Conservation (phyloP, 2,329 filamentous ascomycete genomes). For the Aspergillus arachidicola region DNA sequence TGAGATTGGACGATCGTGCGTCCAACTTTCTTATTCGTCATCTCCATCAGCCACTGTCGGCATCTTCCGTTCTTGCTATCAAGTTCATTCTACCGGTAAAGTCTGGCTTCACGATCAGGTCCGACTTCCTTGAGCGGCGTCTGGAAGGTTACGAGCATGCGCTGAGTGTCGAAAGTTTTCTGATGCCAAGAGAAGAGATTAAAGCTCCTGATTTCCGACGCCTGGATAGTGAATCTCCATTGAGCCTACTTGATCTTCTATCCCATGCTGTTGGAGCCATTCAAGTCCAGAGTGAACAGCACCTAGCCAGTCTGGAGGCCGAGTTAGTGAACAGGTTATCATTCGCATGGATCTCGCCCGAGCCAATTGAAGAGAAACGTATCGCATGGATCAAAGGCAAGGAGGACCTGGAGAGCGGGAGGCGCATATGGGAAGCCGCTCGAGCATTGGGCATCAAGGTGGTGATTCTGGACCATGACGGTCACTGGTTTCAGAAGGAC, state of each 20-base stretch:
- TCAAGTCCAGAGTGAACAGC: slow-evolving; percentile 2
- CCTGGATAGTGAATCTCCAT: background rate
- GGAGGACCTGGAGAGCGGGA: slow-evolving; percentile 1
- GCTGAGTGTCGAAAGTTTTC: background rate
- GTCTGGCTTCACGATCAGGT: background rate
- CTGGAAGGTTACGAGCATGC: slow-evolving; percentile 1
- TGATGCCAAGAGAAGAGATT: background rate
- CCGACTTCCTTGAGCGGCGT: slow-evolving; percentile 6
- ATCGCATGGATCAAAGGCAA: slow-evolving; percentile 6
- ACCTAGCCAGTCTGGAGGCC: background rate
- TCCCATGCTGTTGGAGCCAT: background rate
- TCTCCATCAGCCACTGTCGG: background rate
- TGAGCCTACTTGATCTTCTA: background rate
- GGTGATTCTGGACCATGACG: background rate
- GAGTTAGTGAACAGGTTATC: slow-evolving; percentile 5
- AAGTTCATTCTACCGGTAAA: slow-evolving; percentile 5
- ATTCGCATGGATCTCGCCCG: background rate
- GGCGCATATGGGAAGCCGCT: slow-evolving; percentile 4
- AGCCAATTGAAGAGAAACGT: slow-evolving; percentile 5
- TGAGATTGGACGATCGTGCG: background rate
- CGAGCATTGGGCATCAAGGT: background rate
- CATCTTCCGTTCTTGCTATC: slow-evolving; percentile 1
- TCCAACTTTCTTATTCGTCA: background rate
- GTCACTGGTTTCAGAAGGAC: slow-evolving; percentile 1
- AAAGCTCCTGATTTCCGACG: slow-evolving; percentile 3